phyloP scores from a whole-genome alignment of 2,329 filamentous ascomycete species.

The Lachnellula willkommii region DNA sequence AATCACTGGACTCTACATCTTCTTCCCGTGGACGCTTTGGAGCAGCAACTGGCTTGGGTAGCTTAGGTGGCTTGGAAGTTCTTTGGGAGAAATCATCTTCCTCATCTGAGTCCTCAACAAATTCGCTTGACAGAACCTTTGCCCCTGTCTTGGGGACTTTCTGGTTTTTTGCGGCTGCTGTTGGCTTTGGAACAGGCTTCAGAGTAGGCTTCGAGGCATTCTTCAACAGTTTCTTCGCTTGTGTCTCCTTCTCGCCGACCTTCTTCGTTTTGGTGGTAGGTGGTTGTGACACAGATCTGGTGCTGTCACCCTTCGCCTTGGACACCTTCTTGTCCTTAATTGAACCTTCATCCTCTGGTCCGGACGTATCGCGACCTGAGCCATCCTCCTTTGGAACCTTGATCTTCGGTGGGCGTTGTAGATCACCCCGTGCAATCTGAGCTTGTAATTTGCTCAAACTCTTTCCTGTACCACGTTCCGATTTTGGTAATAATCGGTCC shows the following conservation, averaged over 20 bases:
- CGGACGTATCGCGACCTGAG: slow-evolving; percentile 35
- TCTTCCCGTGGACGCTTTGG: slow-evolving; percentile 49
- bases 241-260: slow-evolving; percentile 46
- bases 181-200: slow-evolving; percentile 23
- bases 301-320: slow-evolving; percentile 37
- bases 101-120: slow-evolving; percentile 30
- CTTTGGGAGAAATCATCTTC: slow-evolving; percentile 17
- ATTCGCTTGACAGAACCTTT: slow-evolving; percentile 29
- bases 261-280: slow-evolving; percentile 52
- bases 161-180: slow-evolving; percentile 20
- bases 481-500: slow-evolving; percentile 54
- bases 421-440: slow-evolving; percentile 49
- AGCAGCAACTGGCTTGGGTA: slow-evolving; percentile 27
- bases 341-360: slow-evolving; percentile 36
- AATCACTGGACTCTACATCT: slow-evolving; percentile 26
- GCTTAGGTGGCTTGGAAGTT: slow-evolving; percentile 33
- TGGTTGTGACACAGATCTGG: slow-evolving; percentile 48
- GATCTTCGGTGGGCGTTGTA: slow-evolving; percentile 45
- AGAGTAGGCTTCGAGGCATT: slow-evolving; percentile 18
- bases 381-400: slow-evolving; percentile 48
- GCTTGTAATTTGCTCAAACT: slow-evolving; percentile 58
- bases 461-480: slow-evolving; percentile 55
- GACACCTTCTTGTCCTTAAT: slow-evolving; percentile 28
- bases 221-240: slow-evolving; percentile 50
- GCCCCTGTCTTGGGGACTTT: slow-evolving; percentile 19